Percentiles rank a stretch among this genome's conserved stretches.
Evolutionary conservation across 768 basidiomycete genomes (phyloP).

Genomic region (Pleurotus eryngii): DNA sequence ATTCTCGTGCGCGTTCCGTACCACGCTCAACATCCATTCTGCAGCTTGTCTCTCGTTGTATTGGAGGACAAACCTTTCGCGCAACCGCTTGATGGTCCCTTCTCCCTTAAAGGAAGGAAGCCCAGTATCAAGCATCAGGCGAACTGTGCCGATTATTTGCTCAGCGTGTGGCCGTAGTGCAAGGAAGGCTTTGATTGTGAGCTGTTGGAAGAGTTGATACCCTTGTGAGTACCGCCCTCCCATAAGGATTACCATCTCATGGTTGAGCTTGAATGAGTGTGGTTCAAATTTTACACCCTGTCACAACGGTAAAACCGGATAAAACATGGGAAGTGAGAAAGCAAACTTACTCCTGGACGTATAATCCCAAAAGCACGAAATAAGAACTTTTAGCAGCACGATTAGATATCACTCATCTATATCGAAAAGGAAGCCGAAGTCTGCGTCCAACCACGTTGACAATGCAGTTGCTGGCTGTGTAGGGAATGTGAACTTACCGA

Average conservation of each 20-base stretch:
- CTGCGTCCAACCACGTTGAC: slow-evolving; percentile 31
- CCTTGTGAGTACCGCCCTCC: slow-evolving; percentile 93
- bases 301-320: slow-evolving; percentile 4
- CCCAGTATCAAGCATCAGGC: slow-evolving; percentile 92
- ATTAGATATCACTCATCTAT: slow-evolving; percentile 75
- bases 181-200: slow-evolving; percentile 95
- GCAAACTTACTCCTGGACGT: slow-evolving; percentile 65
- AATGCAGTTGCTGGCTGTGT: too few relatives aligned
- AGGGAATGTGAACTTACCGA: slow-evolving; percentile 53
- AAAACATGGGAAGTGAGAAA: background rate
- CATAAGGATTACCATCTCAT: slow-evolving; percentile 98
- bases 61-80: slow-evolving; percentile 81
- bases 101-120: slow-evolving; percentile 98
- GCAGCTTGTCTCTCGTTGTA: slow-evolving; percentile 89
- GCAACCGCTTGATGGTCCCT: slow-evolving; percentile 79
- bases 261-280: slow-evolving; percentile 95
- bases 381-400: background rate
- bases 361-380: slow-evolving; percentile 23
- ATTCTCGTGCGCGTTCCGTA: slow-evolving; percentile 94
- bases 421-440: slow-evolving; percentile 95
- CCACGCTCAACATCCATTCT: slow-evolving; percentile 85
- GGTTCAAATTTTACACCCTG: slow-evolving; percentile 99
- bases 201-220: slow-evolving; percentile 89
- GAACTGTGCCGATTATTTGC: slow-evolving; percentile 83
- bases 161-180: slow-evolving; percentile 94